Evolutionary conservation across 257 asterid species (phyloP).

Genomic region (Fraxinus cuspidata): DNA sequence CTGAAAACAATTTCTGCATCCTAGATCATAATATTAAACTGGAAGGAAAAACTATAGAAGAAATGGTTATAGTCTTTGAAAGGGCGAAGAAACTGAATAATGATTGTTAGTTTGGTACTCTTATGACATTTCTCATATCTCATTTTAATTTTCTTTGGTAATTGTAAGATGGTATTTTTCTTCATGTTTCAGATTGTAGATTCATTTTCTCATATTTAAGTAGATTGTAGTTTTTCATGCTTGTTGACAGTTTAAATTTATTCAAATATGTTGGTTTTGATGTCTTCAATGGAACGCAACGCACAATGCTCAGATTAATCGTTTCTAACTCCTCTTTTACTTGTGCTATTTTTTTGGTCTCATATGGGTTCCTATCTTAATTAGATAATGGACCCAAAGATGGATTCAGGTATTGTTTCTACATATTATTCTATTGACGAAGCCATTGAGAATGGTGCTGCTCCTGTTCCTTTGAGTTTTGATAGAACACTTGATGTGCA

Average conservation of each 20-base stretch:
- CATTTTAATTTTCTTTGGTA: not conserved
- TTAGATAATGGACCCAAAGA: constrained; percentile 99
- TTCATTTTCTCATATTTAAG: not conserved
- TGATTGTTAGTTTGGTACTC: not conserved
- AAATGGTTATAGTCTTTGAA: constrained; percentile 7
- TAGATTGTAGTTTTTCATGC: not conserved
- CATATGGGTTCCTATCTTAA: constrained; percentile 29
- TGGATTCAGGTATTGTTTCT: constrained; percentile 98
- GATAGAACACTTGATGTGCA: constrained; percentile 75
- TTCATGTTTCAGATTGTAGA: not conserved
- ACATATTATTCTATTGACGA: constrained; percentile 91
- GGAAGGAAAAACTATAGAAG: not conserved
- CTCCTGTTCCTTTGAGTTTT: constrained; percentile 91
- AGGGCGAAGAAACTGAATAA: not conserved
- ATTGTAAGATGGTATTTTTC: not conserved
- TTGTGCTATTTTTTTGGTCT: constrained; percentile 9
- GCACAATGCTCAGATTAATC: constrained; percentile 7
- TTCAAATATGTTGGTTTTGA: constrained; percentile 4
- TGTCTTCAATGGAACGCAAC: not conserved
- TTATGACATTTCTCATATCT: not conserved
- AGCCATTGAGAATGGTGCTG: constrained; percentile 96
- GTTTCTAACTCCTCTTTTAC: not conserved
- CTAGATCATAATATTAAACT: constrained; percentile 1
- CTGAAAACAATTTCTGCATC: constrained; percentile 13
- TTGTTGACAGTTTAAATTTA: not conserved